Evolutionary conservation across 169 alveolate genomes (phyloP), one percentile per base, ranked within the genome.

Genomic region (Plasmodium reichenowi): DNA sequence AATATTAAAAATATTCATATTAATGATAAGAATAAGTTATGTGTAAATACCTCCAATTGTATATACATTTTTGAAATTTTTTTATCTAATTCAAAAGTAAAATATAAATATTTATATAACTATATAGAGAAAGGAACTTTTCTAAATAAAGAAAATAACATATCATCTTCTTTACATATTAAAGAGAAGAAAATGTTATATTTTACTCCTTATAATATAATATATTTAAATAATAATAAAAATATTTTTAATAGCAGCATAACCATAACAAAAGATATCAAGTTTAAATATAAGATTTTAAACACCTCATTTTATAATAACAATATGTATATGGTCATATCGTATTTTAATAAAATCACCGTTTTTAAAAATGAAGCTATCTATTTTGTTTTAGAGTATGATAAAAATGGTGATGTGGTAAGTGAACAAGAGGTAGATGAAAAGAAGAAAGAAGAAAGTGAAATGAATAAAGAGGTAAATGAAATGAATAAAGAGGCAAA

Each of bases 111-210:
- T 22, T 17, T 60, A 9, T 48, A 47, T 26, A 50, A 12, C 1
- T 68, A 80, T 68, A 3, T 3, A 4, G 54, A 38, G 10, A 17
- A 63, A 17, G 45, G 13, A 4, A 62, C 13, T 10, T 4, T 29
- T 17, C 6, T 56, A 6, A 20, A 3, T n/a, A 54, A 54, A 48
- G 64, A 80, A 50, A 68, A 68, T 12, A 15, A 80, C 3, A 32
- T 80, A 47, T 32, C 20, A 10, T 45, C 15, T 13, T 45, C 83
- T 0, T 67, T 17, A 29, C 47, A 66, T 0, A 10, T 8, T 1
- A 67, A 71, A 9, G 80, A 78, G n/a, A 78, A 78, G 3, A 67
- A 59, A 48, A 17, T 78, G 17, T 8, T 78, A 8, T 72, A 80
- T 22, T 70, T 80, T 52, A 56, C 73, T 8, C 22, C 32, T 58